Evolutionary conservation across 176 grass and related monocot genomes (phyloP), one percentile per base, ranked within the genome.

Genomic region (Aegilops umbellulata): DNA sequence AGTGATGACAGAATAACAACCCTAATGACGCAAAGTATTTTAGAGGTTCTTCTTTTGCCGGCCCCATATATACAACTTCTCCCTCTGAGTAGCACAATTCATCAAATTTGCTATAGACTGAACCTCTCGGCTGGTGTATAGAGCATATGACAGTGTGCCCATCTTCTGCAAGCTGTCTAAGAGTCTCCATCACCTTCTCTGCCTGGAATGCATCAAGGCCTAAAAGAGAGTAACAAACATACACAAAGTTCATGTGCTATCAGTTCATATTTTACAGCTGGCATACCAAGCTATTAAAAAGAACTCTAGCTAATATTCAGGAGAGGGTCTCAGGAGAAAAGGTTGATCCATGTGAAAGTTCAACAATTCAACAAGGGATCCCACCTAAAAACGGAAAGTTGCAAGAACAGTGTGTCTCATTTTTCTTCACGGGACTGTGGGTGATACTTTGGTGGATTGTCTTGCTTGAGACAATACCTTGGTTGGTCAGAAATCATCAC

Each of bases 151-250:
- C 92, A 78, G 97, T 94, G 78, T 99, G 94, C 19, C 97, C 94
- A 80, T 96, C 92, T 82, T 99, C 90, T 74, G 97, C 90, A 80
- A 99, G 93, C 35, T 99, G 86, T 79, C 90, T 83, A 79, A 99
- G 92, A 73, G 97, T 96, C 70, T 99, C 97, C 97, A 99, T 99
- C 81, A 99, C 97, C 78, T 99, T 96, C 88, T 99, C 97, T 73
- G 94, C 97, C 90, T 96, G 97, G 75, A 99, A 99, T 20, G 97
- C 94, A 94, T 96, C 97, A 85, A 96, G 94, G 51, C 97, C 97
- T 99, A 70, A 81, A 77, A 76, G 22, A 19, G n/a, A n/a, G n/a
- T n/a, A n/a, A n/a, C n/a, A n/a, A n/a, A n/a, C n/a, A n/a, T n/a
- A n/a, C n/a, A n/a, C n/a, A n/a, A n/a, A n/a, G 0, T 46, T 57